Conservation (phyloP, 331 rosid species). For the Dryas integrifolia region DNA sequence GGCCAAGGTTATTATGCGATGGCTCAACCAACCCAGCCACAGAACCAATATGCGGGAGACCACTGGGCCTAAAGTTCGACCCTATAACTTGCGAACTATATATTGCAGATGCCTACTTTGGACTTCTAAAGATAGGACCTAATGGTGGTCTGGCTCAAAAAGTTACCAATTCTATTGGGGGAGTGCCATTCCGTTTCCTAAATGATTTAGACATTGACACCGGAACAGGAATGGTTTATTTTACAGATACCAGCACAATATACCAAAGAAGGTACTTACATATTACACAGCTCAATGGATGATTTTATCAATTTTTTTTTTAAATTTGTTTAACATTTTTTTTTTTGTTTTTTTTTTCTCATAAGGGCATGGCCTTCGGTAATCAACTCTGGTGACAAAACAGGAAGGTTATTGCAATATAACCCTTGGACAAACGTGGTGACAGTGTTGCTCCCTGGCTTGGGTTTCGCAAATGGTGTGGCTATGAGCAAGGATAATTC, state of each 20-base stretch:
- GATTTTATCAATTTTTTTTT: no score
- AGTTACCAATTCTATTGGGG: background rate
- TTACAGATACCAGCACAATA: no score
- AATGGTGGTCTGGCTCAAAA: background rate
- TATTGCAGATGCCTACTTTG: slow-evolving; percentile 6
- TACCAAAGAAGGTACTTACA: no score
- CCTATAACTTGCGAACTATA: background rate
- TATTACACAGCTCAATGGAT: no score
- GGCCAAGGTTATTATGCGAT: background rate
- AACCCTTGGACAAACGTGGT: background rate
- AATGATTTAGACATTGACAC: no score
- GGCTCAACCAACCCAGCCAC: background rate
- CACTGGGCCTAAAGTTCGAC: background rate
- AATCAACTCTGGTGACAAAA: no score
- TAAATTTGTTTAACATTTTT: no score
- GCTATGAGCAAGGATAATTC: background rate
- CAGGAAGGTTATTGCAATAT: background rate
- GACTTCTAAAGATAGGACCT: background rate
- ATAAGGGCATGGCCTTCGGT: no score
- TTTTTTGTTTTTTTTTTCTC: no score
- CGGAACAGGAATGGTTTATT: no score
- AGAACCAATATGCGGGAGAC: slow-evolving; percentile 2
- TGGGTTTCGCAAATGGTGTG: background rate
- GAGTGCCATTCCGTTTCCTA: background rate
- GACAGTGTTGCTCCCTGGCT: background rate